Evolutionary conservation across 768 basidiomycete genomes (phyloP), one percentile per base, ranked within the genome.

Genomic region (Scleroderma bovista): DNA sequence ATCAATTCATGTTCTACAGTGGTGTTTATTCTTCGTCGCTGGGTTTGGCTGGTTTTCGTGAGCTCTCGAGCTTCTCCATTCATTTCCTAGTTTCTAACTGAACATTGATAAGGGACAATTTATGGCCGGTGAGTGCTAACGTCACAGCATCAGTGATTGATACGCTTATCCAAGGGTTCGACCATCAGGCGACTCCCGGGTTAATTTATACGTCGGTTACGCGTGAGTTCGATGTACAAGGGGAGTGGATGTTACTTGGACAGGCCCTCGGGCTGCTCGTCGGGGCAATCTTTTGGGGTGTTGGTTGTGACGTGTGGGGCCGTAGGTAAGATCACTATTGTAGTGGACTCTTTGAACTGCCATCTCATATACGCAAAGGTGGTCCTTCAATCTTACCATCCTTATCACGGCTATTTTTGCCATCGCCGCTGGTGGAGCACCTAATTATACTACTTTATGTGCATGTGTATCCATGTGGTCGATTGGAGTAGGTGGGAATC

Each of bases 41-140:
- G 86, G 84, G 2, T 86, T 88, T 65, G 86, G 86, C 46, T 87
- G 84, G 84, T 75, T 86, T 51, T 79, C 83, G 84, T 85, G 62
- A 64, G 83, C 72, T 34, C 11, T 31, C 39, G 8, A 16, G 17
- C 11, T 41, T 9, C 45, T 44, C 17, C 23, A 31, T 5, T 19
- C 3, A 45, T 8, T 37, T 38, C 7, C 20, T 16, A 32, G 32
- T 9, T 31, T 20, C 13, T 40, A 6, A 40, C 43, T 5, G 9
- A 29, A 23, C 39, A 33, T 17, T 16, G 26, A 47, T 6, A 59
- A 82, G 84, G 16, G 84, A 86, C 58, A 86, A 81, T 56, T 74
- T 84, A 23, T 87, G 85, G 86, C 84, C 83, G 17, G 84, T 86
- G 57, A 51, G 80, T 61, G 42, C 42, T 47, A 9, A 34, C 17